Evolutionary conservation across 352 stramenopile species (phyloP).

Genomic region (Pseudoperonospora humuli): DNA sequence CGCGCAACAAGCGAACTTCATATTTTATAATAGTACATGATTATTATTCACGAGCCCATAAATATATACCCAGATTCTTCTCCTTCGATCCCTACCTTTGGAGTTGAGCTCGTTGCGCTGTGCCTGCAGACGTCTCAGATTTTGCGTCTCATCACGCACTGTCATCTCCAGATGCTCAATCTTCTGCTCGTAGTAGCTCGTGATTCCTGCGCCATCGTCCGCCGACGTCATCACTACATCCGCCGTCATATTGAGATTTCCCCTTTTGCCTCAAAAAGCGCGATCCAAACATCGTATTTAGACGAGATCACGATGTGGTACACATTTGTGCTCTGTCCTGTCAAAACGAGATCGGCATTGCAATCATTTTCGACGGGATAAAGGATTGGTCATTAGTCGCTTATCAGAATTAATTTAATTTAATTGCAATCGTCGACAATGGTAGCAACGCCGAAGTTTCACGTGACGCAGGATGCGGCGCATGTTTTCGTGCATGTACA

Average conservation of each 20-base stretch:
- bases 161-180: slow-evolving; percentile 93
- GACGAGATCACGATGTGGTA: not conserved
- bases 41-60: not conserved
- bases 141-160: slow-evolving; percentile 92
- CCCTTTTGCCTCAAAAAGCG: not conserved
- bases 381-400: slow-evolving; percentile 1
- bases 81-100: slow-evolving; percentile 82
- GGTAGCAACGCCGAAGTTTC: slow-evolving; percentile 75
- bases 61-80: too few species aligned
- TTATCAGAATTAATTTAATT: slow-evolving; percentile 26
- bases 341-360: too few species aligned
- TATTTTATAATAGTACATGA: slow-evolving; percentile 6
- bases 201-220: slow-evolving; percentile 49
- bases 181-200: slow-evolving; percentile 92
- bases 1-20: slow-evolving; percentile 93
- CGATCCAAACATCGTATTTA: slow-evolving; percentile 1
- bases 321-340: too few species aligned
- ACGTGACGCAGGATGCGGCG: slow-evolving; percentile 71
- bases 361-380: not conserved
- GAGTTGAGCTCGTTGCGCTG: slow-evolving; percentile 99
- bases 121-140: slow-evolving; percentile 96
- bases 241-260: slow-evolving; percentile 22
- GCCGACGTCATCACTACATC: slow-evolving; percentile 32
- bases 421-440: slow-evolving; percentile 68
- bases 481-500: slow-evolving; percentile 85